Base-by-base conservation (phyloP, 2,329 filamentous ascomycete genomes). In the Dactylella cylindrospora region DNA sequence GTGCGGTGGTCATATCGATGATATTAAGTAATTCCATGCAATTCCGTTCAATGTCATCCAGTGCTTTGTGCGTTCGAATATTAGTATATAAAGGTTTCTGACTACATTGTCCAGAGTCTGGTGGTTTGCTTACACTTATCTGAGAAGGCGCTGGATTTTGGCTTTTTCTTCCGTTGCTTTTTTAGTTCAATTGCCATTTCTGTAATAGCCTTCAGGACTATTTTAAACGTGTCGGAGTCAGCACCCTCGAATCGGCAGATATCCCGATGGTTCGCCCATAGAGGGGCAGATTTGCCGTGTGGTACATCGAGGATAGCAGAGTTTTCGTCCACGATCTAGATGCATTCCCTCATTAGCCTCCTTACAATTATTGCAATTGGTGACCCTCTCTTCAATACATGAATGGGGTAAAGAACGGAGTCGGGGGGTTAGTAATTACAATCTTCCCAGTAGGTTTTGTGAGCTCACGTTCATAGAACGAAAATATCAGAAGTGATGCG, bases 71-170 rank as follows among this genome's bases (percentile, higher is more conserved):
- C n/a, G n/a, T n/a, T n/a, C n/a, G n/a, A n/a, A n/a, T n/a, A n/a
- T n/a, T n/a, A n/a, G n/a, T n/a, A n/a, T n/a, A n/a, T n/a, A n/a
- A n/a, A n/a, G n/a, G n/a, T n/a, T n/a, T n/a, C n/a, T n/a, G n/a
- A n/a, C n/a, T n/a, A n/a, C n/a, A n/a, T n/a, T n/a, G n/a, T n/a
- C n/a, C n/a, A n/a, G n/a, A n/a, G n/a, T n/a, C n/a, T n/a, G n/a
- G n/a, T n/a, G n/a, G n/a, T n/a, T n/a, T n/a, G 31, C 10, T 47
- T 47, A 47, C 44, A 47, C 12, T 23, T 36, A n/a, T 36, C 44
- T 6, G 44, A 47, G 13, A 32, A 9, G 10, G 20, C 31, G 15
- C 6, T 35, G 35, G 15, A 23, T 17, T 15, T 5, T 17, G 19
- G 10, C 39, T 39, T 49, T 19, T 39, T 33, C 8, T 2, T 29